A percentile compares a stretch with the other conserved stretches of the same genome.
These are phyloP conservation scores for Starmerella bombi DNA, from an alignment of 805 yeast genomes.

Conservation along the genomic window DNA sequence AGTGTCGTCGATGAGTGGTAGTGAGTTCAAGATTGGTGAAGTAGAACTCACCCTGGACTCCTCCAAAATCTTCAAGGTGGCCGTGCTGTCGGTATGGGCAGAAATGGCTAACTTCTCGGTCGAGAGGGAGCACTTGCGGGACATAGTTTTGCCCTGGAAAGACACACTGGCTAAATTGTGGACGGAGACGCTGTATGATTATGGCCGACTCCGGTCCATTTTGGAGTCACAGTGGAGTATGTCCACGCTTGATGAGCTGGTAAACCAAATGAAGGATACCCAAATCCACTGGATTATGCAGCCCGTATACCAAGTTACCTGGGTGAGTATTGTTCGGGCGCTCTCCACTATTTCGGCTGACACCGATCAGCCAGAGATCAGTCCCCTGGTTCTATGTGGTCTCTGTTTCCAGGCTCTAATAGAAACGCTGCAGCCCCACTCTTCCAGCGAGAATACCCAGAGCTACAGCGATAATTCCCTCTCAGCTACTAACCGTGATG, in stretches of 20 bases:
- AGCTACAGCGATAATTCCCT: not conserved
- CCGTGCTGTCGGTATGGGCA: constrained; percentile 34
- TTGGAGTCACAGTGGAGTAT: constrained; percentile 26
- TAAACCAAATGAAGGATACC: constrained; percentile 27
- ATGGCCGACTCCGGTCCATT: constrained; percentile 49
- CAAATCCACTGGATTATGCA: constrained; percentile 32
- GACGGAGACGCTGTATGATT: constrained; percentile 64
- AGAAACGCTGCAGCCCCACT: constrained; percentile 23
- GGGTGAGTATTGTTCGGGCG: constrained; percentile 71
- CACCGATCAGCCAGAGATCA: constrained; percentile 41
- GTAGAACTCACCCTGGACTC: constrained; percentile 29
- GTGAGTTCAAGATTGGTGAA: constrained; percentile 26
- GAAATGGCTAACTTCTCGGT: constrained; percentile 25
- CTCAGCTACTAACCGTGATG: not conserved
- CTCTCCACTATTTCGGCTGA: constrained; percentile 40
- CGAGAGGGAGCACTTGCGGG: constrained; percentile 28
- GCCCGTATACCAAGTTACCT: constrained; percentile 41
- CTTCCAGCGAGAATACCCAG: not conserved
- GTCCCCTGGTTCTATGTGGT: constrained; percentile 60
- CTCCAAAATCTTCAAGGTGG: constrained; percentile 27
- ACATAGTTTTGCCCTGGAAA: constrained; percentile 37
- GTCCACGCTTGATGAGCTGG: constrained; percentile 20
- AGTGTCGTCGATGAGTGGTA: constrained; percentile 40
- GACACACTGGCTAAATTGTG: constrained; percentile 59
- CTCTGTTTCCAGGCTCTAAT: constrained; percentile 68